Evolutionary conservation across 306 rosid species (phyloP).

Genomic region (Trifolium subterraneum): DNA sequence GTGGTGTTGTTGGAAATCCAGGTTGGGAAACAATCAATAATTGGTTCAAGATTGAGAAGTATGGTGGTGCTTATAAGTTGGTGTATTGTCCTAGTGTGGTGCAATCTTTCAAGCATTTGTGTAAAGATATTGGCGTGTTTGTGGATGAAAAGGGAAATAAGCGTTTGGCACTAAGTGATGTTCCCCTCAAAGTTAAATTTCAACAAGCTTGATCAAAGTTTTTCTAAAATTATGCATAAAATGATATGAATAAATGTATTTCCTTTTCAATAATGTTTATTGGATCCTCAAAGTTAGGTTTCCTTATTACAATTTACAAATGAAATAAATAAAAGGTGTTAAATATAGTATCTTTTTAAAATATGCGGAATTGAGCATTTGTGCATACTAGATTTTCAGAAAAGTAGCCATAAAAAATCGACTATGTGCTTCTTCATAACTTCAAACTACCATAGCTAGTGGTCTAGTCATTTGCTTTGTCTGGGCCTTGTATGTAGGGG

Average conservation of each 20-base stretch:
- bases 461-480: no score
- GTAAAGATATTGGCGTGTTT: slow-evolving; percentile 29
- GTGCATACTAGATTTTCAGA: no score
- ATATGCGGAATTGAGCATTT: no score
- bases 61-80: slow-evolving; percentile 48
- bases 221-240: no score
- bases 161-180: slow-evolving; percentile 37
- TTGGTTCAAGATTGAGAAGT: slow-evolving; percentile 64
- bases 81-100: slow-evolving; percentile 62
- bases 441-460: no score
- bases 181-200: slow-evolving; percentile 23
- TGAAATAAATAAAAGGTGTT: neutral
- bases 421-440: no score
- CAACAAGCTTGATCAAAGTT: neutral
- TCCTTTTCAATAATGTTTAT: neutral
- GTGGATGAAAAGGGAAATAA: slow-evolving; percentile 1
- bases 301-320: neutral
- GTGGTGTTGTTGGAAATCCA: slow-evolving; percentile 48
- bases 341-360: no score
- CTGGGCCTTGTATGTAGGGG: no score
- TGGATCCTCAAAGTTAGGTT: neutral
- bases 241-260: neutral
- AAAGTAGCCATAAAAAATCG: no score
- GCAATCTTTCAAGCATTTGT: slow-evolving; percentile 5
- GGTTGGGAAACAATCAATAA: slow-evolving; percentile 38